phyloP scores from a whole-genome alignment of 208 protist species.

The Leishmania tropica region DNA sequence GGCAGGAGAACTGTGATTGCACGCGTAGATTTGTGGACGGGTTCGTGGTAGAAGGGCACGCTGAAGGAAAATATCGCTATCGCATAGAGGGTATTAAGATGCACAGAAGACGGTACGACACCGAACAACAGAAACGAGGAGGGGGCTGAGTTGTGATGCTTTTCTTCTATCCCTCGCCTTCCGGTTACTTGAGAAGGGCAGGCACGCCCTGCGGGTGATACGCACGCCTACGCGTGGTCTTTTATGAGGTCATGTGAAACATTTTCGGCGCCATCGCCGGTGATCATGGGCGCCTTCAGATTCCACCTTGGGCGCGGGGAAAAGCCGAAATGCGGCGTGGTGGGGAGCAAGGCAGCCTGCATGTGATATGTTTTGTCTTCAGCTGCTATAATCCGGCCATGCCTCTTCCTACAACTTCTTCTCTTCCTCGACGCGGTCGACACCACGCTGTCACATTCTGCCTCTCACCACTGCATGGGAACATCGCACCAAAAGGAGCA shows the following conservation, averaged over 20 bases:
- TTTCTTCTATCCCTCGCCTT: background rate
- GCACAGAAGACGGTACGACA: background rate
- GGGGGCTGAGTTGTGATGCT: too few species aligned
- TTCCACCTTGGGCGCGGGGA: background rate
- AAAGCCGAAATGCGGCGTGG: background rate
- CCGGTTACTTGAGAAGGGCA: too few species aligned
- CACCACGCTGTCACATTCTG: background rate
- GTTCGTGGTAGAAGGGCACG: background rate
- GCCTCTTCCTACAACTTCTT: background rate
- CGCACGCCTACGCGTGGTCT: background rate
- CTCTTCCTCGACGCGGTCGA: background rate
- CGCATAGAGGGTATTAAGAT: background rate
- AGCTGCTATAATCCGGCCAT: background rate
- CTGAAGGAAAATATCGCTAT: background rate
- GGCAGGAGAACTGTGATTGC: background rate
- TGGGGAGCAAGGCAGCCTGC: background rate
- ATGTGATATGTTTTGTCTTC: background rate
- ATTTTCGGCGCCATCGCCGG: background rate
- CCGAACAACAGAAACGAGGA: background rate
- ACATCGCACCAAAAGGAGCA: slow-evolving; percentile 6
- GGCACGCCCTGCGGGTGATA: background rate
- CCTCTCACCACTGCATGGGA: background rate
- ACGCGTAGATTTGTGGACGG: background rate
- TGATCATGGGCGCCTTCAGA: background rate
- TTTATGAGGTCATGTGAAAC: background rate